Percentiles rank a stretch among this genome's conserved stretches.
phyloP scores from a whole-genome alignment of 345 rosid species.

The Euphorbia tirucalli region DNA sequence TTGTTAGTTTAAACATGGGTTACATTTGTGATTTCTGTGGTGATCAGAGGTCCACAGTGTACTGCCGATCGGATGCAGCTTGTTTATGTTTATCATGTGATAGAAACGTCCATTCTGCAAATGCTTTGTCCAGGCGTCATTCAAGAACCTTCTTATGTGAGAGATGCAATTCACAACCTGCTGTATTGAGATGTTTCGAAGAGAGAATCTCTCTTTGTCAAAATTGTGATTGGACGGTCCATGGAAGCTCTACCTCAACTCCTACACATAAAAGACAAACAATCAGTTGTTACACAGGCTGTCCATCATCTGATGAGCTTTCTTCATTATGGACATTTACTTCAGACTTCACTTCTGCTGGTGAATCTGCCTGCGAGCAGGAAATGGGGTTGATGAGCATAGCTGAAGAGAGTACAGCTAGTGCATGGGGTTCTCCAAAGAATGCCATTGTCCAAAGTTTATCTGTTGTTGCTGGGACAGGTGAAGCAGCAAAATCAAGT shows the following conservation, averaged over 20 bases:
- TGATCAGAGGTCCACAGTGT: conserved; percentile 84
- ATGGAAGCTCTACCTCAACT: conserved; percentile 50
- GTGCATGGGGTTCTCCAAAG: conserved; percentile 36
- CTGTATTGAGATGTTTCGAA: conserved; percentile 69
- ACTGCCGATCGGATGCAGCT: conserved; percentile 94
- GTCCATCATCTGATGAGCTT: conserved; percentile 86
- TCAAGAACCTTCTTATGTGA: conserved; percentile 84
- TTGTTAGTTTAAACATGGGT: conserved; percentile 53
- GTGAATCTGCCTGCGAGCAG: conserved; percentile 67
- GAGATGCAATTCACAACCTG: conserved; percentile 85
- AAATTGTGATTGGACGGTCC: conserved; percentile 87
- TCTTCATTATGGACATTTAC: conserved; percentile 89
- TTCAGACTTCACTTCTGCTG: conserved; percentile 43
- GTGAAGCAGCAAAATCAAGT: conserved; percentile 34
- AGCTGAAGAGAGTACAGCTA: conserved; percentile 38
- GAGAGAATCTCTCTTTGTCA: conserved; percentile 92
- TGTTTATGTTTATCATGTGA: conserved; percentile 95
- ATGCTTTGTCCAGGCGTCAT: conserved; percentile 87
- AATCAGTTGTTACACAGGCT: conserved; percentile 77
- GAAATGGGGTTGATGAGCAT: conserved; percentile 89
- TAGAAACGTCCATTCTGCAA: conserved; percentile 88
- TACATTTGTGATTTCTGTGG: conserved; percentile 91
- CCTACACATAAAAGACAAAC: conserved; percentile 71
- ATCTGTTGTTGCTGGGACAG: conserved; percentile 27
- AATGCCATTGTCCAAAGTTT: conserved; percentile 30